Evolutionary conservation across 2,329 filamentous ascomycete species (phyloP), one percentile per base, ranked within the genome.

Genomic region (Colletotrichum lindemuthianum): DNA sequence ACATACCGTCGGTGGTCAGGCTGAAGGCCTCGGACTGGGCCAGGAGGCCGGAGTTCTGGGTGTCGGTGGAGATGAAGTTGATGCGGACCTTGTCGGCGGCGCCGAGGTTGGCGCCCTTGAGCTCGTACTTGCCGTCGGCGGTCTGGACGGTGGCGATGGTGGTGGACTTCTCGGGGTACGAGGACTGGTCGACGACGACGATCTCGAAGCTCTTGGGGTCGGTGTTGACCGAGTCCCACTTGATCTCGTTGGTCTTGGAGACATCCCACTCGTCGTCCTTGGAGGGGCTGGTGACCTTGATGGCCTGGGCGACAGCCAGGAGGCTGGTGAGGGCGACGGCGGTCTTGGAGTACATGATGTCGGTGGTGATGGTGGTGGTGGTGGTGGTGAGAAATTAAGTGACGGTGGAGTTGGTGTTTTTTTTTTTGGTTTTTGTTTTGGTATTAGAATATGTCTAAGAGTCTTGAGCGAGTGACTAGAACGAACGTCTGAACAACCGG

Each of bases 301-400:
- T 32, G 37, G 63, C 63, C 59, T 63, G 24, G 39, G 59, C 63
- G 34, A 51, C 53, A 11, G 63, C 63, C 41, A 66, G 37, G n/a
- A 66, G 48, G 41, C 43, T 33, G 59, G 63, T 63, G 53, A 66
- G 48, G 6, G 63, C 59, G 36, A 66, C 12, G 33, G 53, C 43
- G 37, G 63, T 49, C 53, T 66, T 66, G 63, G 63, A 57, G 59
- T 47, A 63, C 63, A 66, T 66, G 15, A 63, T 66, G 53, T 41
- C 57, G 61, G 16, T 45, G 37, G 48, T 16, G 15, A 16, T 40
- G 33, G 8, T 56, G 44, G 16, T 47, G 41, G 41, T 60, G 45
- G 48, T 16, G 41, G 15, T 13, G 13, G 43, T 45, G 16, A 16
- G 24, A 51, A 37, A 39, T 55, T 43, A 45, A 39, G 33, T 32